phyloP scores from a whole-genome alignment of 2,329 filamentous ascomycete genomes.

The Aspergillus neotritici region DNA sequence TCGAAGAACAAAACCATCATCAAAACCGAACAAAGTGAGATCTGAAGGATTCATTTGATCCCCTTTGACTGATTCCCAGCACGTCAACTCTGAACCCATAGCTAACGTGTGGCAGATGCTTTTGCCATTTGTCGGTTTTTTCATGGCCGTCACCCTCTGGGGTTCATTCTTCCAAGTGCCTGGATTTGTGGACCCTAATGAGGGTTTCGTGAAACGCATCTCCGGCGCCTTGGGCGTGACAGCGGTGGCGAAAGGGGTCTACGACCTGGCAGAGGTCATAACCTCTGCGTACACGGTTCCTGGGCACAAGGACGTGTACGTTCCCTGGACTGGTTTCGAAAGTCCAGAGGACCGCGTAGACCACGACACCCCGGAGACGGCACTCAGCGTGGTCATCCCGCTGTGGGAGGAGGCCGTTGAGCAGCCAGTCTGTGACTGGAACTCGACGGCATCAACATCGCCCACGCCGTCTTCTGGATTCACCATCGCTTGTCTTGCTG shows the following conservation, averaged over 20 bases:
- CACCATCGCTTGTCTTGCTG: background rate
- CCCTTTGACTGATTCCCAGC: background rate
- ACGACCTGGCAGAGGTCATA: constrained; percentile 11
- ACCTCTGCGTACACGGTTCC: constrained; percentile 2
- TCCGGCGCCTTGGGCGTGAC: constrained; percentile 12
- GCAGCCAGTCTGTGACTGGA: background rate
- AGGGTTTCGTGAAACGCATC: constrained; percentile 14
- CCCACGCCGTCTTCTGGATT: constrained; percentile 1
- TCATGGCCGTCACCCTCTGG: constrained; percentile 20
- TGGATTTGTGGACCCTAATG: constrained; percentile 15
- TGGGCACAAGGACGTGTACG: constrained; percentile 6
- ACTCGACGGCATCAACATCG: constrained; percentile 5
- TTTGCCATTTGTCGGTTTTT: constrained; percentile 17
- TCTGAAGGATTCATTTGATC: background rate
- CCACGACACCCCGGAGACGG: background rate
- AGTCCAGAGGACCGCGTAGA: constrained; percentile 2
- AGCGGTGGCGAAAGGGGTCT: constrained; percentile 10
- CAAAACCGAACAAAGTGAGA: background rate
- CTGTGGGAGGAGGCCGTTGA: constrained; percentile 9
- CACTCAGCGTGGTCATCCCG: constrained; percentile 7
- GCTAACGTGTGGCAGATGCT: constrained; percentile 11
- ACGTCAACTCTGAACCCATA: background rate
- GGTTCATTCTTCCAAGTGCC: constrained; percentile 19
- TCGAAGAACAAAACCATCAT: background rate
- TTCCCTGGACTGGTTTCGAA: constrained; percentile 1